These are phyloP conservation scores for Tricholoma flavovirens DNA, from an alignment of 768 basidiomycete genomes.

Conservation along the genomic window DNA sequence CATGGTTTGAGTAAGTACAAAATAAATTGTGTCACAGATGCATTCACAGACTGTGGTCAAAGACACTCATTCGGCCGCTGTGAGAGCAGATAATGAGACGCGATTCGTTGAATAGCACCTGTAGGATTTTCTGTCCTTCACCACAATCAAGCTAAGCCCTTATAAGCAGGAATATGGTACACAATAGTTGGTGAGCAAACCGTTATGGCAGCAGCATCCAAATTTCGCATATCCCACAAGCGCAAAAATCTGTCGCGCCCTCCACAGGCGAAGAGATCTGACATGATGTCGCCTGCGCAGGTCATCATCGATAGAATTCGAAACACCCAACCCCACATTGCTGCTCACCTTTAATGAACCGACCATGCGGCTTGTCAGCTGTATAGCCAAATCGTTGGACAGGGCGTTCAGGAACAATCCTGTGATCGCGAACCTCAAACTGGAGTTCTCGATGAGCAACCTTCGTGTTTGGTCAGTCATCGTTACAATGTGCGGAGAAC, in stretches of 20 bases:
- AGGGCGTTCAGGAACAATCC: slow-evolving; percentile 28
- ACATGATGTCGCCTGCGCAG: slow-evolving; percentile 13
- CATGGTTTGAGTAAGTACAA: not conserved
- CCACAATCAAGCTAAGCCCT: slow-evolving; percentile 28
- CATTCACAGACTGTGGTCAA: slow-evolving; percentile 11
- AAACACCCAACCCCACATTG: not conserved
- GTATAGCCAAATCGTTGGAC: slow-evolving; percentile 42
- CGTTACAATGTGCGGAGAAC: slow-evolving; percentile 1
- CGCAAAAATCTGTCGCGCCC: slow-evolving; percentile 35
- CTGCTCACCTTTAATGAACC: slow-evolving; percentile 39
- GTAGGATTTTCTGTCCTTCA: slow-evolving; percentile 30
- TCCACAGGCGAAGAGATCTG: slow-evolving; percentile 37
- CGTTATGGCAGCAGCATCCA: slow-evolving; percentile 17
- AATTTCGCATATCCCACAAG: slow-evolving; percentile 44
- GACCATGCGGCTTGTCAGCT: slow-evolving; percentile 31
- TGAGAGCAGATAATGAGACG: slow-evolving; percentile 34
- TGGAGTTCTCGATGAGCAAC: slow-evolving; percentile 46
- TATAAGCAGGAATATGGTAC: not conserved
- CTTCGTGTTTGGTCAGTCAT: slow-evolving; percentile 17
- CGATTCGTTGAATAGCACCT: slow-evolving; percentile 29
- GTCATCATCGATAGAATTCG: not conserved
- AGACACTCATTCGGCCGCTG: slow-evolving; percentile 27
- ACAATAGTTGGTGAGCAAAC: slow-evolving; percentile 12
- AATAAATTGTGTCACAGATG: not conserved
- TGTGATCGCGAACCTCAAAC: slow-evolving; percentile 46